Evolutionary conservation across 495 filamentous ascomycete genomes (phyloP), one percentile per base, ranked within the genome.

Genomic region (Hyaloscypha variabilis): DNA sequence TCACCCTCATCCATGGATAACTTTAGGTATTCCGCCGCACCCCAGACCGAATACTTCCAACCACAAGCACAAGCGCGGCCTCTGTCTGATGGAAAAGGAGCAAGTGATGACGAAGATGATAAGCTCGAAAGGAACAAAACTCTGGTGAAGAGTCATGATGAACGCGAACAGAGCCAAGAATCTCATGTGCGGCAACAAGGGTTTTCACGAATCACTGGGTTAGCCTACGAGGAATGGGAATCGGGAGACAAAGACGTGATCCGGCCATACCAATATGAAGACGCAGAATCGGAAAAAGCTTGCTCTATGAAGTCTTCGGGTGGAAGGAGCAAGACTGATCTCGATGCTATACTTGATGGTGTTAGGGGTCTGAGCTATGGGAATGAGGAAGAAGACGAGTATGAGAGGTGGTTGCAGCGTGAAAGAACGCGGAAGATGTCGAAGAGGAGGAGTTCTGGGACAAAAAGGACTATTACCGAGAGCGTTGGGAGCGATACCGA

Each of bases 401-500:
- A 42, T 8, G 60, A 72, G 31, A 64, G 51, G 8, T 72, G 66
- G 66, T 2, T 67, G 3, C 36, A 67, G 52, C 46, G n/a, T 25
- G 14, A 28, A 26, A 64, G 64, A 30, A 58, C 55, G 2, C 63
- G 65, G 36, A 69, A 75, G 52, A 69, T 78, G 52, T 72, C 74
- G 57, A 75, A 74, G 68, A 75, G 82, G 17, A 82, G 84, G 77
- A 82, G 75, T 30, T 81, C 79, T 13, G 81, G 80, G 61, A 80
- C 81, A 73, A 85, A 85, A 74, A 75, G 82, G 26, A 82, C 80
- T 29, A 74, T 83, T 52, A 80, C 75, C 71, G 78, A 83, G 72
- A 80, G 80, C 67, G 79, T 80, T 54, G 82, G 80, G 52, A 82
- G 79, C 64, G 82, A 83, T 68, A 81, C 81, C 6, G 82, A 85